Evolutionary conservation across 225 moss, liverwort and hornwort genomes (phyloP), one percentile per base, ranked within the genome.

Genomic region (Asterella californica): DNA sequence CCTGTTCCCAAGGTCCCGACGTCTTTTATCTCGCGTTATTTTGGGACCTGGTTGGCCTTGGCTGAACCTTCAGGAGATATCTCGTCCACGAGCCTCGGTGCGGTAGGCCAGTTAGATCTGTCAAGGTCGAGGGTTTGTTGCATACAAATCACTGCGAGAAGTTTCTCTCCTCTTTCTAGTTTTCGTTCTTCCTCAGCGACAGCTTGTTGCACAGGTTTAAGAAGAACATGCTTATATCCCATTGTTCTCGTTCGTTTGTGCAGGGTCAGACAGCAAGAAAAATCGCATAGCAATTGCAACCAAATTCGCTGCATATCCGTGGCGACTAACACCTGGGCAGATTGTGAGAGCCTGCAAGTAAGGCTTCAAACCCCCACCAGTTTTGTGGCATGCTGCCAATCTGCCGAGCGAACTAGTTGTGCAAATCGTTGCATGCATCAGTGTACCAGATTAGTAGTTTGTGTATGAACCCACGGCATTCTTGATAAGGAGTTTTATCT

Each of bases 341-440:
- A 86, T 99, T 83, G 97, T 99, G 84, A 93, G 90, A 86, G 97
- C 97, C 82, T 99, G 95, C 93, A 96, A 90, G 94, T 95, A 91
- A 82, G 91, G 85, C 86, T 21, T 25, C 47, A 65, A 27, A 25
- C n/a, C n/a, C n/a, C n/a, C n/a, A n/a, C n/a, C n/a, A n/a, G n/a
- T n/a, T n/a, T n/a, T n/a, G n/a, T 32, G 17, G 15, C 53, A 10
- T 57, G 53, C 29, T 52, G 52, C 5, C 17, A 52, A 10, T 12
- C 52, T 52, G 7, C 17, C 52, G 52, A 52, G 52, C 12, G 52
- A 52, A 52, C 48, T 53, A 67, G 38, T 14, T 37, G 14, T 38
- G 32, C 37, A 54, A 68, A 81, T 30, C 78, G 55, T 71, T 50
- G n/a, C 46, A 11, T 75, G 78, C 70, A 15, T 67, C 68, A 2